Conservation (phyloP, 352 stramenopile species). For the Phytophthora ramorum region DNA sequence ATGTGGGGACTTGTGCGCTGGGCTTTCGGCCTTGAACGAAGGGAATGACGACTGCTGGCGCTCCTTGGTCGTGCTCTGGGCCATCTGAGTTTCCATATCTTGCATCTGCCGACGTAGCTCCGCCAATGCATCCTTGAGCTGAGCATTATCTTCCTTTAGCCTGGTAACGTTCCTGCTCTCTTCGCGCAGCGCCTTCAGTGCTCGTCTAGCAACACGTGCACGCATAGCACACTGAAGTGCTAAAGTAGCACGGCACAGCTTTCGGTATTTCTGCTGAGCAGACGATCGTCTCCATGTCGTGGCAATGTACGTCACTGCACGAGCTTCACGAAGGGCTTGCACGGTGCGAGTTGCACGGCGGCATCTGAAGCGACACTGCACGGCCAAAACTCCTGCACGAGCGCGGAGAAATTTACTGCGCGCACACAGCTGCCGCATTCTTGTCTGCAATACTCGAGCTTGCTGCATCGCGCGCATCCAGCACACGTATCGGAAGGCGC, state of each 20-base stretch:
- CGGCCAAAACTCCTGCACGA: slow-evolving; percentile 43
- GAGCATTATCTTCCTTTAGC: slow-evolving; percentile 78
- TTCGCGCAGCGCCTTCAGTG: slow-evolving; percentile 53
- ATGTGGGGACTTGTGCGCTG: slow-evolving; percentile 18
- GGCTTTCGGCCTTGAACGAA: slow-evolving; percentile 22
- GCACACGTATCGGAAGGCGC: slow-evolving; percentile 40
- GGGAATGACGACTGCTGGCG: slow-evolving; percentile 22
- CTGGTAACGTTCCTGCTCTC: slow-evolving; percentile 81
- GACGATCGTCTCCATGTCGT: slow-evolving; percentile 48
- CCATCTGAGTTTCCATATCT: slow-evolving; percentile 44
- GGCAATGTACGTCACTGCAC: slow-evolving; percentile 49
- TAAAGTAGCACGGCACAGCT: slow-evolving; percentile 42
- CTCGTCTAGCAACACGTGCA: slow-evolving; percentile 41
- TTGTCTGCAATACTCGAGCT: slow-evolving; percentile 53
- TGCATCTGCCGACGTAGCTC: slow-evolving; percentile 65
- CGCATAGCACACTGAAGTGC: slow-evolving; percentile 67
- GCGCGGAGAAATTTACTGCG: slow-evolving; percentile 50
- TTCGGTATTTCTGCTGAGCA: slow-evolving; percentile 39
- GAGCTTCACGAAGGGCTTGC: slow-evolving; percentile 49
- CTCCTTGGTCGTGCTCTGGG: slow-evolving; percentile 24
- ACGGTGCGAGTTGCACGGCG: slow-evolving; percentile 39
- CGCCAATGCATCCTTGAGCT: slow-evolving; percentile 70
- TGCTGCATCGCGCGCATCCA: slow-evolving; percentile 51
- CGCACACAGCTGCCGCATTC: slow-evolving; percentile 49
- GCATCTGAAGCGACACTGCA: slow-evolving; percentile 65